Evolutionary conservation across 805 yeast species (phyloP).

Genomic region (Nakazawaea sp.): DNA sequence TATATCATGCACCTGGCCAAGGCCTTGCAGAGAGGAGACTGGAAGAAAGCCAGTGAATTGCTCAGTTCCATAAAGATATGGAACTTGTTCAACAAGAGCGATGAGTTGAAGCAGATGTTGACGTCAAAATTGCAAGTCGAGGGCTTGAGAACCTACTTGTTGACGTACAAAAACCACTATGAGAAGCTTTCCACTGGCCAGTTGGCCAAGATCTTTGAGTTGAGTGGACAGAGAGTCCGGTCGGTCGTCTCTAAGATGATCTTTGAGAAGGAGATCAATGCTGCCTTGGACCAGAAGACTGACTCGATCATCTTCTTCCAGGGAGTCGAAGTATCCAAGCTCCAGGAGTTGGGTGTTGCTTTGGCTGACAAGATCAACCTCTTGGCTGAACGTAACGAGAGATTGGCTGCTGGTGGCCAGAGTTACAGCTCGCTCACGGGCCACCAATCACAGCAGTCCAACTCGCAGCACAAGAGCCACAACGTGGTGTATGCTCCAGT

Average conservation of each 20-base stretch:
- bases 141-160: conserved; percentile 88
- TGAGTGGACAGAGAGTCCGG: conserved; percentile 47
- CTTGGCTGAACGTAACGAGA: conserved; percentile 79
- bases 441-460: conserved; percentile 3
- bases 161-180: conserved; percentile 74
- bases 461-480: conserved; percentile 11
- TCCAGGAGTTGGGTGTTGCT: conserved; percentile 82
- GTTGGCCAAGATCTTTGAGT: conserved; percentile 60
- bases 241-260: conserved; percentile 71
- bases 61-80: conserved; percentile 78
- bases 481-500: conserved; percentile 20
- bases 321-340: conserved; percentile 73
- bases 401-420: conserved; percentile 73
- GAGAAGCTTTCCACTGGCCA: conserved; percentile 64
- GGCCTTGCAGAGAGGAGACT: conserved; percentile 82
- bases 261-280: conserved; percentile 69
- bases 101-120: conserved; percentile 62
- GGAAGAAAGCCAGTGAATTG: conserved; percentile 71
- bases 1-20: conserved; percentile 88
- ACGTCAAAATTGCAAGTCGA: conserved; percentile 76
- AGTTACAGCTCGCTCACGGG: conserved; percentile 25
- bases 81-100: conserved; percentile 71
- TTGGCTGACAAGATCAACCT: conserved; percentile 76
- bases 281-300: conserved; percentile 63
- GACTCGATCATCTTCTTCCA: conserved; percentile 60